Conservation (phyloP, 352 stramenopile species). For the Phytopythium mirpurense region DNA sequence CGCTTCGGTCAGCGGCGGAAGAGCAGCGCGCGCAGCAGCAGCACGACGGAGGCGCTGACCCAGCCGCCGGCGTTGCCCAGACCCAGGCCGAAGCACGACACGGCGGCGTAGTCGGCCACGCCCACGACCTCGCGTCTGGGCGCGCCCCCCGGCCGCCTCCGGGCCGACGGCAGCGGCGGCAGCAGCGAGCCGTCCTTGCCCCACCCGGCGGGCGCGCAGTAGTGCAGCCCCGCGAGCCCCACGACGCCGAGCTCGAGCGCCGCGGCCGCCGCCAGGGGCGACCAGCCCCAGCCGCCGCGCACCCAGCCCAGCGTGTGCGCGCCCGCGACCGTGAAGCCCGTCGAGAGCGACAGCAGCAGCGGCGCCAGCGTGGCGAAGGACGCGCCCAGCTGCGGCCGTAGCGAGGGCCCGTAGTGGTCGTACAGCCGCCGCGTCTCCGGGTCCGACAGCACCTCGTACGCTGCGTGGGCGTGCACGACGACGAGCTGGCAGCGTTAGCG, state of each 20-base stretch:
- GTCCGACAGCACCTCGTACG: conserved; percentile 74
- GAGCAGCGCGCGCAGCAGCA: conserved; percentile 55
- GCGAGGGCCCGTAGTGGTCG: conserved; percentile 59
- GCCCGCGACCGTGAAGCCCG: conserved; percentile 46
- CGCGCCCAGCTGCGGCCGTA: conserved; percentile 56
- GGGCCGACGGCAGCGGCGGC: conserved; percentile 7
- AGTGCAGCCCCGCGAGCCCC: conserved; percentile 52
- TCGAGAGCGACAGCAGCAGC: conserved; percentile 52
- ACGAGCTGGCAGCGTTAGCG: not conserved
- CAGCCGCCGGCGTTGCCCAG: conserved; percentile 58
- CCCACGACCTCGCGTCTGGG: conserved; percentile 44
- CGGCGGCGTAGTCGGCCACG: conserved; percentile 63
- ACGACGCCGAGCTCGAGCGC: conserved; percentile 47
- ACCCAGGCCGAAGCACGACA: conserved; percentile 54
- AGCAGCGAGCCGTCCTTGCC: conserved; percentile 1
- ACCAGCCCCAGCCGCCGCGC: conserved; percentile 1
- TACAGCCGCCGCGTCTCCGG: conserved; percentile 71
- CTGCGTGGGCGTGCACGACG: conserved; percentile 16
- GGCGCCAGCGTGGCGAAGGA: conserved; percentile 61
- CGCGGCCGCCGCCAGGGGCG: conserved; percentile 17
- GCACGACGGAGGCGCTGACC: conserved; percentile 38
- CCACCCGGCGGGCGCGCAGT: conserved; percentile 31
- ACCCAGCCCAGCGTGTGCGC: conserved; percentile 34
- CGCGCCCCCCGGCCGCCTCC: conserved; percentile 10
- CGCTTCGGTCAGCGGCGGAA: conserved; percentile 6